Conservation (phyloP, 2,329 filamentous ascomycete species). For the Fusarium humuli region DNA sequence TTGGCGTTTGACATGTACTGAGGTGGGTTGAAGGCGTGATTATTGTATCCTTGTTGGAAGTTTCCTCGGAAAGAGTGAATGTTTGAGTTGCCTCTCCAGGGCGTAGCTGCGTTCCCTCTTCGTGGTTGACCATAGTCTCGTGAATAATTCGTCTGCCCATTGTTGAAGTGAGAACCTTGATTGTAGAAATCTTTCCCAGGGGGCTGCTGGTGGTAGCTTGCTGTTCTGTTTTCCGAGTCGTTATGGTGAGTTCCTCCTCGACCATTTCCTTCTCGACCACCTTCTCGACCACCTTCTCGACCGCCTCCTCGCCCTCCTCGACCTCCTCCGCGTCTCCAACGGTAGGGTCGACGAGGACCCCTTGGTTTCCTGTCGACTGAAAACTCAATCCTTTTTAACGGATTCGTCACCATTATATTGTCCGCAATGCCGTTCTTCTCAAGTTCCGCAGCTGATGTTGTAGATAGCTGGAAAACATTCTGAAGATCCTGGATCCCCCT, state of each 20-base stretch:
- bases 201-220: not conserved
- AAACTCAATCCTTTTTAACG: slow-evolving; percentile 74
- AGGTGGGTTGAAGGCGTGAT: slow-evolving; percentile 2
- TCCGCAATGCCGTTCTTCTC: slow-evolving; percentile 66
- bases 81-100: slow-evolving; percentile 33
- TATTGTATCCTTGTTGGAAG: slow-evolving; percentile 13
- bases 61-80: slow-evolving; percentile 23
- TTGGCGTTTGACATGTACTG: slow-evolving; percentile 20
- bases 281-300: slow-evolving; percentile 45
- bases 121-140: not conserved
- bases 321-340: slow-evolving; percentile 43
- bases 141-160: not conserved
- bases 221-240: slow-evolving; percentile 5
- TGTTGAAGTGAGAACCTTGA: not conserved
- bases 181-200: not conserved
- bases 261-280: not conserved
- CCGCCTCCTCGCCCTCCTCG: slow-evolving; percentile 37
- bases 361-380: slow-evolving; percentile 64
- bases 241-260: slow-evolving; percentile 1
- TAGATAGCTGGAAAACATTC: slow-evolving; percentile 78
- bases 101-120: slow-evolving; percentile 9
- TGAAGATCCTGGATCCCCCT: slow-evolving; percentile 63
- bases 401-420: slow-evolving; percentile 74
- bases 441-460: slow-evolving; percentile 69
- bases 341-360: slow-evolving; percentile 37